These are phyloP conservation scores for Blastomyces percursus DNA, from an alignment of 2,329 filamentous ascomycete genomes.

Conservation along the genomic window DNA sequence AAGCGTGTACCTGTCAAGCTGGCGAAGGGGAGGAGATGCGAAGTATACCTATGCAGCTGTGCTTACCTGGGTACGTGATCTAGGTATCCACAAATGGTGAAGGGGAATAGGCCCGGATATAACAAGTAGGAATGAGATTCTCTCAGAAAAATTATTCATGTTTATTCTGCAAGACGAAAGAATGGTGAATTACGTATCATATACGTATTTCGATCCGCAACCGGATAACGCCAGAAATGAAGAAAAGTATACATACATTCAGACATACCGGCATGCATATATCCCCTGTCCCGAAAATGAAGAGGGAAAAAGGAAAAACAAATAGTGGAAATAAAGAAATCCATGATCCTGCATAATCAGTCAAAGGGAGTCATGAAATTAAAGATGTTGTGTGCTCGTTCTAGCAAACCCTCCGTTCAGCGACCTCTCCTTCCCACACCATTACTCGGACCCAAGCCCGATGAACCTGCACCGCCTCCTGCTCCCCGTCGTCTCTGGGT, in stretches of 20 bases:
- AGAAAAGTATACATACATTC: not conserved
- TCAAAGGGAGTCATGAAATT: not conserved
- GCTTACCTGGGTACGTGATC: too few relatives aligned
- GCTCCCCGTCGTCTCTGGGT: conserved; percentile 1
- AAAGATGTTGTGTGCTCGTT: not conserved
- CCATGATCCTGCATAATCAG: not conserved
- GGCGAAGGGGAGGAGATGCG: too few relatives aligned
- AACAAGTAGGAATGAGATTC: not conserved
- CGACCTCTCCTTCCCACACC: not conserved
- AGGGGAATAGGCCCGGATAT: not conserved
- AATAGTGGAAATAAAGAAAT: too few relatives aligned
- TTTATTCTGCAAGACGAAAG: not conserved
- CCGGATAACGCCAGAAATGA: not conserved
- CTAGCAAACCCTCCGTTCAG: not conserved
- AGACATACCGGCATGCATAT: not conserved
- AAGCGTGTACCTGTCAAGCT: not conserved
- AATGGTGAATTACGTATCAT: too few relatives aligned
- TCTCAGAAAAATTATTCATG: too few relatives aligned
- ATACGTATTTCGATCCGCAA: not conserved
- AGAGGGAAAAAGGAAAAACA: not conserved
- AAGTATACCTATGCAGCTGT: not conserved
- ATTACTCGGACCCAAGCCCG: not conserved
- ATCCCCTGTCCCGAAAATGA: not conserved
- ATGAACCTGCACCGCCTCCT: not conserved
- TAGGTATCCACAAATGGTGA: not conserved